phyloP scores from a whole-genome alignment of 192 early-diverging fungal genomes.

The Spizellomyces sp. region DNA sequence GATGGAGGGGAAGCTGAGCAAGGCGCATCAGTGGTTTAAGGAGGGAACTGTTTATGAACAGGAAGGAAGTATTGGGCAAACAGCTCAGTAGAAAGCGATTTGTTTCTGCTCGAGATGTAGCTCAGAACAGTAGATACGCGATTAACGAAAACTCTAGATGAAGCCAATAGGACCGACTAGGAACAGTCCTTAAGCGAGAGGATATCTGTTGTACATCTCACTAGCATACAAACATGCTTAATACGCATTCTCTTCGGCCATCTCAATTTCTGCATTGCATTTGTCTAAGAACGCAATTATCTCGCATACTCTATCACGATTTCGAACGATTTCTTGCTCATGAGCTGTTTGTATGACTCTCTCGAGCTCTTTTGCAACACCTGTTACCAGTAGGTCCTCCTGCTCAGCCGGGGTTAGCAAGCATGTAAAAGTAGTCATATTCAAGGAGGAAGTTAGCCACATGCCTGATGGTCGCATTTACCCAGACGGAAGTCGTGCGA shows the following conservation, averaged over 20 bases:
- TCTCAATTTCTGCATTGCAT: conserved; percentile 55
- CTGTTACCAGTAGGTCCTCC: conserved; percentile 59
- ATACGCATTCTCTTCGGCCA: conserved; percentile 58
- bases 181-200: too few relatives aligned
- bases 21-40: conserved; percentile 40
- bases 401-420: conserved; percentile 12
- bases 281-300: conserved; percentile 61
- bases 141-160: not conserved
- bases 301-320: conserved; percentile 58
- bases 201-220: too few relatives aligned
- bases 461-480: conserved; percentile 58
- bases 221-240: conserved; percentile 14
- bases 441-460: not conserved
- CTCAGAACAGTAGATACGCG: not conserved
- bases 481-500: conserved; percentile 61
- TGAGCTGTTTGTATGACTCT: conserved; percentile 46
- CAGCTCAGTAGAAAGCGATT: not conserved
- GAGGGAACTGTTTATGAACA: conserved; percentile 18
- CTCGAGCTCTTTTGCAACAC: conserved; percentile 54
- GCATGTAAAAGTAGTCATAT: not conserved
- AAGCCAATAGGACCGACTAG: not conserved
- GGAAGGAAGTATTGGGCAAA: not conserved
- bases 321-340: conserved; percentile 51
- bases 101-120: not conserved
- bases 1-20: conserved; percentile 10